Base-by-base conservation (phyloP, 306 rosid genomes). In the Vigna hirtella region DNA sequence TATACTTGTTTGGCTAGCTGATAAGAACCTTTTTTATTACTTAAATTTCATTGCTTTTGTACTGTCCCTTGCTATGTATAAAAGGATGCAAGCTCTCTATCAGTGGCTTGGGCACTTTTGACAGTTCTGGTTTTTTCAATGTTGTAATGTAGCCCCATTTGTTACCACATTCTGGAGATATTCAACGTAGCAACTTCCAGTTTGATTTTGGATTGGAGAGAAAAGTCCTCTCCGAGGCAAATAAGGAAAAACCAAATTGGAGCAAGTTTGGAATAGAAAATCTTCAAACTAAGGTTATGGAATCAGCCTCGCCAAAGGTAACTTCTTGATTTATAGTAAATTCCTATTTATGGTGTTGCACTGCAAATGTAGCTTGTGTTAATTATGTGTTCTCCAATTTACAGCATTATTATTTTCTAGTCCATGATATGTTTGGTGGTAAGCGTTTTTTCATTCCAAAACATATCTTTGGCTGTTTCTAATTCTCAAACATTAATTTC, bases 171-270 rank as follows among this genome's bases (percentile, higher is more conserved):
- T 59, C 74, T 16, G 91, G 90, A 66, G 93, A 90, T 62, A 77
- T 88, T 74, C 90, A 91, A 34, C 93, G 91, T n/a, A 87, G 96
- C 80, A 86, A 81, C 86, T 88, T 92, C 80, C 93, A 87, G 30
- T 88, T 87, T 49, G 93, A 92, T 83, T 92, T 92, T 81, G 96
- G 84, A 16, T 81, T 88, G 9, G 97, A 92, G 86, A 88, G 83
- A 58, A 90, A 88, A 82, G 66, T 90, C 53, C 84, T 92, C 50
- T 90, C 88, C 53, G 97, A 90, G 83, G 85, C 87, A 34, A 89
- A 85, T 50, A 90, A 88, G 84, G 93, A 85, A 76, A 83, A 24
- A 70, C 93, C 79, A 8, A 87, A 88, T 67, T 92, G 93, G 95
- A 77, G 83, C 73, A 90, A 81, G 81, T 81, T 92, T 49, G 96